phyloP scores from a whole-genome alignment of 345 rosid genomes.

The Noccaea bulbosa region DNA sequence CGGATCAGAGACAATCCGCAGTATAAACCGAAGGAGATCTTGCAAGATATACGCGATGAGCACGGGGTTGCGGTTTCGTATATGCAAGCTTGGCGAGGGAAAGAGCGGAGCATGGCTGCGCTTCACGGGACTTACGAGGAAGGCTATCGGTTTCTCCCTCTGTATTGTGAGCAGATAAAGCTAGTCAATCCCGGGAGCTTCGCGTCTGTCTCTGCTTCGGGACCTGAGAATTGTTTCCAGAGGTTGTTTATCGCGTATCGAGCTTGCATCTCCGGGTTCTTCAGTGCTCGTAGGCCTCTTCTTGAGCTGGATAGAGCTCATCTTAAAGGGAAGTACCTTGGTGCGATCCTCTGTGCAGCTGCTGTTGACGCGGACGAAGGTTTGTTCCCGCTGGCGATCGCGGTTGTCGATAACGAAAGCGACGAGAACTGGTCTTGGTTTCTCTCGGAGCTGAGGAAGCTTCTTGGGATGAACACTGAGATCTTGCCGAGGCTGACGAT shows the following conservation, averaged over 20 bases:
- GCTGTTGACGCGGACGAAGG: constrained; percentile 92
- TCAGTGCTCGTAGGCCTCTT: constrained; percentile 92
- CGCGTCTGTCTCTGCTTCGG: constrained; percentile 84
- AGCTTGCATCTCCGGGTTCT: constrained; percentile 90
- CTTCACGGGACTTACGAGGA: constrained; percentile 99
- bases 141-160: constrained; percentile 90
- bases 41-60: constrained; percentile 91
- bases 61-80: constrained; percentile 99
- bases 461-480: constrained; percentile 89
- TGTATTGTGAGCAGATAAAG: constrained; percentile 87
- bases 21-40: constrained; percentile 91
- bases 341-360: constrained; percentile 83
- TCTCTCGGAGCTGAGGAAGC: constrained; percentile 92
- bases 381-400: constrained; percentile 90
- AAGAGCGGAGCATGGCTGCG: constrained; percentile 99
- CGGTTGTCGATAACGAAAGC: constrained; percentile 76
- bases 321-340: constrained; percentile 94
- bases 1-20: constrained; percentile 95
- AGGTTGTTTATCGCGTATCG: constrained; percentile 87
- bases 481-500: constrained; percentile 98
- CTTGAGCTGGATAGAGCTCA: constrained; percentile 89
- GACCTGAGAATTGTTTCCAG: constrained; percentile 93
- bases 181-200: constrained; percentile 84
- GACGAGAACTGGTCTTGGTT: constrained; percentile 99
- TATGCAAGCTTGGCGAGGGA: constrained; percentile 99